Base-by-base conservation (phyloP, 352 stramenopile genomes). In the Phytophthora sansomeana region DNA sequence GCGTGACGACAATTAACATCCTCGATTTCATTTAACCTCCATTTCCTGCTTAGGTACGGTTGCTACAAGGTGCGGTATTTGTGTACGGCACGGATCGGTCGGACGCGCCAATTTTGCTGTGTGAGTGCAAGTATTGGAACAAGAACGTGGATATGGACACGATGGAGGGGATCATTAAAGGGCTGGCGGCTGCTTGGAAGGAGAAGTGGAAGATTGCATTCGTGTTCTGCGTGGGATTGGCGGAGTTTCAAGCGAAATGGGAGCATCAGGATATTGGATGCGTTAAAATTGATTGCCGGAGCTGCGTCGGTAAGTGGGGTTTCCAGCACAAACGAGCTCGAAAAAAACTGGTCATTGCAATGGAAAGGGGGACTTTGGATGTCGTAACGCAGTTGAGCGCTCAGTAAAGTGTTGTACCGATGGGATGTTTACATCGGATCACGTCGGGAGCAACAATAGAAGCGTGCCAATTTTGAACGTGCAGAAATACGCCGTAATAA, bases 51-150 rank as follows among this genome's bases (percentile, higher is more conserved):
- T n/a, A n/a, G n/a, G n/a, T n/a, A n/a, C n/a, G n/a, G n/a, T n/a
- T n/a, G n/a, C n/a, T n/a, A n/a, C n/a, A n/a, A 43, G 39, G 46
- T 46, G 53, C 24, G 39, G 46, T 3, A 17, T 61, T 1, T 46
- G 36, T 6, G 54, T 61, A 46, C 52, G 19, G 29, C 30, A 35
- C 16, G 41, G 26, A 14, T 3, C 11, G 3, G 1, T 24, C 41
- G 10, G 47, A 53, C 5, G 41, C 24, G 3, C n/a, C 38, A 4
- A 16, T 59, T 29, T 24, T 59, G 10, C 24, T 59, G 4, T 50
- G 38, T 35, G 52, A 50, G 13, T 59, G 52, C 52, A 50, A 59
- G 30, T 32, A 44, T 14, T 33, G 39, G 41, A 16, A 43, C 7
- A 24, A 43, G 24, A 16, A 44, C 3, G 26, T 60, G 11, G 39